Base-by-base conservation (phyloP, 2,329 filamentous ascomycete species). In the Magnaporthiopsis incrustans region DNA sequence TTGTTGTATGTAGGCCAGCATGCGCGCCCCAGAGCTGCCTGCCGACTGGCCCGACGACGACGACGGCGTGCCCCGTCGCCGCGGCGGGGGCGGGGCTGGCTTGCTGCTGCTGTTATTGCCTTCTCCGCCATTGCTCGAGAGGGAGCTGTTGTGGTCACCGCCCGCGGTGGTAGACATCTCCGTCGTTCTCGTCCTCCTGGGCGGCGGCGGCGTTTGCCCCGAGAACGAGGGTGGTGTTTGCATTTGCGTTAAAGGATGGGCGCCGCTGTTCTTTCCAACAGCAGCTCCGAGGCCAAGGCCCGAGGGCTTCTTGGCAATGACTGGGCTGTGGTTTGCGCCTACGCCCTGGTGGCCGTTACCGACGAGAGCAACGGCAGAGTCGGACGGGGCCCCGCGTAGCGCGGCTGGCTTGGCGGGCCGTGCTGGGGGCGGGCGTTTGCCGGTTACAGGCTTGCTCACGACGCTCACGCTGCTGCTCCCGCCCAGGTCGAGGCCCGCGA, bases 321-420 rank as follows among this genome's bases (percentile, higher is more conserved):
- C 22, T 53, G 25, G 63, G 65, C 22, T n/a, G 22, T 22, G 18
- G 7, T 53, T 53, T n/a, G 44, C 44, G 5, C 44, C 44, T 18
- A n/a, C 8, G 22, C 44, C 44, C 7, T 53, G 44, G 22, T 53
- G 44, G 44, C 44, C 44, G 44, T n/a, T 53, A 5, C 11, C 26
- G 25, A 22, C 57, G 18, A 32, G 14, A 25, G 18, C 4, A 4
- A 30, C 18, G 4, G 57, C 57, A 25, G 66, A 58, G 60, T 75
- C 68, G 1, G 79, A 78, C 0, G 75, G 74, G 3, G 73, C 67
- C 67, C 82, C 79, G 65, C 84, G 77, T 32, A 89, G 73, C 1
- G 84, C 79, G 0, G 77, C 71, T 0, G 86, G 86, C 71, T 89
- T 89, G 4, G 73, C 74, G 0, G 86, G 86, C 15, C 82, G 80